These are phyloP conservation scores for Oryza brachyantha DNA, from an alignment of 176 grass and related monocot genomes.

Conservation along the genomic window DNA sequence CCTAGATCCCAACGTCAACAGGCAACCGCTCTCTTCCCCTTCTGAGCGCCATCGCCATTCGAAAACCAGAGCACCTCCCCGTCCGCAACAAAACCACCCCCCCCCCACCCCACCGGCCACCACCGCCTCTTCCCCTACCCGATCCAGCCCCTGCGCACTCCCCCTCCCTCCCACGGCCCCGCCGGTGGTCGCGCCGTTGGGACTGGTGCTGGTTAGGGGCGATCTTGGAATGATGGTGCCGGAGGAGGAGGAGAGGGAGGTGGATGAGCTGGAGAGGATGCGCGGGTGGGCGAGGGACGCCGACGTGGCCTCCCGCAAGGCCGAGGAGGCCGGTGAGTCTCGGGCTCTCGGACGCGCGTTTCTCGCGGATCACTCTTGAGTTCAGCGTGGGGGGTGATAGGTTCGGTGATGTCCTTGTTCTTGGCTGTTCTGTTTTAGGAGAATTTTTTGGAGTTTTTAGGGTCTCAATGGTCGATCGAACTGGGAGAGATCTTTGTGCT, in stretches of 20 bases:
- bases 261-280: constrained; percentile 8
- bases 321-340: constrained; percentile 65
- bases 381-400: not conserved
- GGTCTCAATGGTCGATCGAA: not conserved
- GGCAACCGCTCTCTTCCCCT: constrained; percentile 45
- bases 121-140: not conserved
- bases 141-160: not conserved
- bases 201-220: not conserved
- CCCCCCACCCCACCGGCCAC: too few relatives aligned
- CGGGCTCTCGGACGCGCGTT: not conserved
- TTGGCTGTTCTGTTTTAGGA: not conserved
- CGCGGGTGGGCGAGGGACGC: constrained; percentile 17
- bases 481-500: not conserved
- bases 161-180: not conserved
- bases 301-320: constrained; percentile 42
- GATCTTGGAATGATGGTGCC: not conserved
- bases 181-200: not conserved
- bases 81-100: constrained; percentile 34
- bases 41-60: constrained; percentile 48
- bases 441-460: not conserved
- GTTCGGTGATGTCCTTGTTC: not conserved
- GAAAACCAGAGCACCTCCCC: constrained; percentile 35
- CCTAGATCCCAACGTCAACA: constrained; percentile 17
- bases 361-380: constrained; percentile 8
- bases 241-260: not conserved